Conservation (phyloP, 1,284 basidiomycete species). For the Rhodotorula glutinis region DNA sequence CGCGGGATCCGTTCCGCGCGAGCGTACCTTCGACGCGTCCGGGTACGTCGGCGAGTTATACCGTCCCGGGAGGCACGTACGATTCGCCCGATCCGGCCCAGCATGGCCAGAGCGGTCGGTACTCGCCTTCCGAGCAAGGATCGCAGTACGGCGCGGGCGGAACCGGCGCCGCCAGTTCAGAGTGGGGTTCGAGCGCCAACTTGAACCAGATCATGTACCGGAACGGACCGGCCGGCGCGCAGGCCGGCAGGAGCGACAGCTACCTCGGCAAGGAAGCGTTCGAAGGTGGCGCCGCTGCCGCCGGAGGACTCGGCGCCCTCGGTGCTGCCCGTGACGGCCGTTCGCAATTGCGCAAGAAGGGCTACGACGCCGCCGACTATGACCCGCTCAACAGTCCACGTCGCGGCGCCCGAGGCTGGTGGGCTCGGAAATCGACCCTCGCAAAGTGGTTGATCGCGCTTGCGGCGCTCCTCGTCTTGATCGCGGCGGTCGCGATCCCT, state of each 20-base stretch:
- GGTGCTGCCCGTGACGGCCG: too few relatives aligned
- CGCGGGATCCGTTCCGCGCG: slow-evolving; percentile 1
- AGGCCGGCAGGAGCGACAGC: slow-evolving; percentile 1
- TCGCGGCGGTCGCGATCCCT: slow-evolving; percentile 49
- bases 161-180: not conserved
- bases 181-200: slow-evolving; percentile 12
- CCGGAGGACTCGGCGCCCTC: not conserved
- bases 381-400: not conserved
- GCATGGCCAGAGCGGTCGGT: not conserved
- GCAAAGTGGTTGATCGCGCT: slow-evolving; percentile 43
- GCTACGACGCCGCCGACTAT: slow-evolving; percentile 8
- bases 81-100: not conserved
- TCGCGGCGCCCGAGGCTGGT: slow-evolving; percentile 16
- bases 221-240: not conserved
- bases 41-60: slow-evolving; percentile 1
- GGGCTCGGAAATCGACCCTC: slow-evolving; percentile 10
- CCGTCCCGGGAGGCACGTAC: not conserved
- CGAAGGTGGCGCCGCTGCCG: not conserved
- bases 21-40: not conserved
- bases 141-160: slow-evolving; percentile 1
- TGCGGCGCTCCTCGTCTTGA: slow-evolving; percentile 37
- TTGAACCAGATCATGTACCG: slow-evolving; percentile 15
- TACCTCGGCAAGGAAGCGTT: not conserved
- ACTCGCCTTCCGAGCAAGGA: slow-evolving; percentile 10
- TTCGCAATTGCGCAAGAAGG: slow-evolving; percentile 1